phyloP scores from a whole-genome alignment of 805 yeast genomes.

The Saccharomycopsis oosterbeekiorum region DNA sequence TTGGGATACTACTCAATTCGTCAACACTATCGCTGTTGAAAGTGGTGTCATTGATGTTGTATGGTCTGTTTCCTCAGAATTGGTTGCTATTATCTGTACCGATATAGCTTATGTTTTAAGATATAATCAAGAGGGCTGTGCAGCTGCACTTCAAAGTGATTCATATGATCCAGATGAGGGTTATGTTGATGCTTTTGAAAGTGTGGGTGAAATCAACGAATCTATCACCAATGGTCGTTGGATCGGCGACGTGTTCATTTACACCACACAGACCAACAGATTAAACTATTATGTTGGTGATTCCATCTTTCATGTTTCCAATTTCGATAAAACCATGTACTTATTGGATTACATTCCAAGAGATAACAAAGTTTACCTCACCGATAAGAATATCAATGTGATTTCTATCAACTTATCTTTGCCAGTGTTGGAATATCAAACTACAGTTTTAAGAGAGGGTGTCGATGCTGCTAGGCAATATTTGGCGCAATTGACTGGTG shows the following conservation, averaged over 20 bases:
- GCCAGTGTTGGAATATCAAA: conserved; percentile 88
- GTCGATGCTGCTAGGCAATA: conserved; percentile 69
- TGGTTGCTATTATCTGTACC: conserved; percentile 61
- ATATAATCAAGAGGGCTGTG: conserved; percentile 55
- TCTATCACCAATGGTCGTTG: conserved; percentile 81
- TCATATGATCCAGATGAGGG: conserved; percentile 73
- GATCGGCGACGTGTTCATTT: conserved; percentile 95
- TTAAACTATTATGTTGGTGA: conserved; percentile 94
- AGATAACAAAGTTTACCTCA: conserved; percentile 81
- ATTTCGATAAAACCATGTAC: conserved; percentile 81
- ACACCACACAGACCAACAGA: conserved; percentile 79
- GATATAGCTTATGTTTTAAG: conserved; percentile 72
- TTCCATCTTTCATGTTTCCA: conserved; percentile 82
- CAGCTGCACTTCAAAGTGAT: conserved; percentile 44
- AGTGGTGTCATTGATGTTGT: conserved; percentile 54
- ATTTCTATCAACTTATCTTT: conserved; percentile 73
- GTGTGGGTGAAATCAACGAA: conserved; percentile 73
- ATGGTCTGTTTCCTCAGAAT: conserved; percentile 92
- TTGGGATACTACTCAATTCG: conserved; percentile 82
- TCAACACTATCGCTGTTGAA: conserved; percentile 83
- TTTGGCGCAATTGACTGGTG: conserved; percentile 23
- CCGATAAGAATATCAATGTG: conserved; percentile 84
- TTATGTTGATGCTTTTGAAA: conserved; percentile 77
- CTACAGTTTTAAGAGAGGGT: conserved; percentile 91
- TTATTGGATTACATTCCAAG: conserved; percentile 83